A percentile compares a stretch with the other conserved stretches of the same genome.
These are phyloP conservation scores for Lachnellula arida DNA, from an alignment of 2,329 filamentous ascomycete genomes.

Conservation along the genomic window DNA sequence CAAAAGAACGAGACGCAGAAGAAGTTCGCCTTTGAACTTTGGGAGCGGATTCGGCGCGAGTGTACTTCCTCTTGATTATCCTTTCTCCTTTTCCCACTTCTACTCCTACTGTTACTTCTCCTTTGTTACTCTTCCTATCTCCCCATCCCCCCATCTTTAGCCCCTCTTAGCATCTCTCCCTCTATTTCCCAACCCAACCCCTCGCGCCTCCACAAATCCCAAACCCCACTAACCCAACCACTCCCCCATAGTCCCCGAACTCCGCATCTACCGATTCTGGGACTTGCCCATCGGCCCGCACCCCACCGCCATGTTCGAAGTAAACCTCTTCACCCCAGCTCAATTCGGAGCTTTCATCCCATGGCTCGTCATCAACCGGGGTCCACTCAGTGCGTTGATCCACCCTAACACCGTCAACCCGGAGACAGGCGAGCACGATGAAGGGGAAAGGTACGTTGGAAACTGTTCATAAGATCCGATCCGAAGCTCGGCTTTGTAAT, in stretches of 20 bases:
- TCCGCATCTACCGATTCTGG: conserved; percentile 76
- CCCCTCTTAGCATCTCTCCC: no score
- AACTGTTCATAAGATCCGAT: no score
- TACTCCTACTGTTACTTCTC: no score
- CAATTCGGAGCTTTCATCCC: conserved; percentile 87
- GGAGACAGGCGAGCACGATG: conserved; percentile 35
- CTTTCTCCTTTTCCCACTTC: background rate
- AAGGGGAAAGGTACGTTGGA: conserved; percentile 18
- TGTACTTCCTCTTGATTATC: conserved; percentile 46
- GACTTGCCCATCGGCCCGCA: conserved; percentile 78
- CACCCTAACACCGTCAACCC: conserved; percentile 77
- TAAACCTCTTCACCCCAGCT: conserved; percentile 78
- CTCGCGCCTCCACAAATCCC: no score
- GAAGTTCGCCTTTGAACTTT: conserved; percentile 66
- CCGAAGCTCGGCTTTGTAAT: no score
- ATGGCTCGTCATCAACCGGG: conserved; percentile 79
- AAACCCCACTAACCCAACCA: background rate
- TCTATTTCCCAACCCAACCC: no score
- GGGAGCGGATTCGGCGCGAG: conserved; percentile 74
- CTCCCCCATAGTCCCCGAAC: conserved; percentile 63
- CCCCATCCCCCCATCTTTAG: no score
- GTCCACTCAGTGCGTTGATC: conserved; percentile 71
- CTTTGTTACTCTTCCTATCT: no score
- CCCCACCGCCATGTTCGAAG: conserved; percentile 84
- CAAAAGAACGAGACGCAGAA: conserved; percentile 57